Base-by-base conservation (phyloP, 192 early-diverging fungal genomes). In the Diversispora eburnea region DNA sequence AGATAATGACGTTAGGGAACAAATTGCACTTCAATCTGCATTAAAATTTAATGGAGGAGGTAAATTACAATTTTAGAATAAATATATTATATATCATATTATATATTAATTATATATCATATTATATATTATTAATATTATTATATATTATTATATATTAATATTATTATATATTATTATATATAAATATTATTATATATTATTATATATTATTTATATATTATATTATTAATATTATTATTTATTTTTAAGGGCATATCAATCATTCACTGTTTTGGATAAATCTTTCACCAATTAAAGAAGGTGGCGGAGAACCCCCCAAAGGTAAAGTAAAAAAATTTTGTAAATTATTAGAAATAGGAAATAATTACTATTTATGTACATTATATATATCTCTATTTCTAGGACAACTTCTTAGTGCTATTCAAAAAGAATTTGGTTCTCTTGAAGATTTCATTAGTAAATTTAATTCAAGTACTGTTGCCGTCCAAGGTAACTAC, bases 241-340 rank as follows among this genome's bases (percentile, higher is more conserved):
- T 71, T 47, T 63, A 45, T 49, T 46, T 25, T 64, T 58, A 72
- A 86, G 82, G 91, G 17, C 92, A 91, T 72, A 88, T 93, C 79
- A 96, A 96, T 84, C 93, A 94, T 83, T 85, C 85, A 70, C 88
- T 98, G 58, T 98, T 96, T 88, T 98, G 96, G 96, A 86, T 87
- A 76, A 96, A 96, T 82, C 88, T 98, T 71, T 90, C 92, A 17
- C 91, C 95, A 45, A 88, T 87, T 73, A 89, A 84, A 57, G 77
- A 87, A 59, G 93, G 92, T 57, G 92, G 94, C 43, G 94, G 93
- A 25, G 86, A 91, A 62, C 84, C 84, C 56, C 83, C 89, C 60
- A 84, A 89, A 56, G 91, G 91, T 73, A 77, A 41, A n/a, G 1
- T 78, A 9, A 56, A 74, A 49, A 59, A 15, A 7, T 77, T 49